Percentiles rank a stretch among this genome's conserved stretches.
These are phyloP conservation scores for Globisporangium recalcitrans DNA, from an alignment of 352 stramenopile genomes.

Conservation along the genomic window DNA sequence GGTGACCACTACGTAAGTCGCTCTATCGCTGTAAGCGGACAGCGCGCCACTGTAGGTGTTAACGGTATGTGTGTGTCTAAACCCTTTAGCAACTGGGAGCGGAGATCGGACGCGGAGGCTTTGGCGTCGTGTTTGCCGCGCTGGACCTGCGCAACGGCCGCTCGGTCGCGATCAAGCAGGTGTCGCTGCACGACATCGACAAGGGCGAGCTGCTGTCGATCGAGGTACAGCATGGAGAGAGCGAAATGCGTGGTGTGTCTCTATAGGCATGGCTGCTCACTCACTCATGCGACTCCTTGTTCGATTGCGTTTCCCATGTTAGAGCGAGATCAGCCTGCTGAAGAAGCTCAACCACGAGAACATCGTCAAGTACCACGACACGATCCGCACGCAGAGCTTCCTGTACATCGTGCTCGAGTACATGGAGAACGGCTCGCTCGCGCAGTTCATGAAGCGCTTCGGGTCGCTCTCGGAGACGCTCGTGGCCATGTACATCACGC, in stretches of 20 bases:
- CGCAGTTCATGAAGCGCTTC: conserved; percentile 92
- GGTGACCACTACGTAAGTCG: conserved; percentile 67
- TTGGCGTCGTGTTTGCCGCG: conserved; percentile 87
- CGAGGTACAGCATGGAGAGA: conserved; percentile 30
- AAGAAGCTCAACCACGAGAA: conserved; percentile 93
- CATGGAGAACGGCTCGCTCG: conserved; percentile 93
- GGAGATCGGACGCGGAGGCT: conserved; percentile 90
- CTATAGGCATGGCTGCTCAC: background rate
- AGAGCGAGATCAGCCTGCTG: conserved; percentile 90
- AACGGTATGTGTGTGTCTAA: background rate
- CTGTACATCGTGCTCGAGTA: conserved; percentile 90
- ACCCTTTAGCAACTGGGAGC: conserved; percentile 77
- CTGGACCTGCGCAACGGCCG: conserved; percentile 78
- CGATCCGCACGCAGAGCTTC: conserved; percentile 81
- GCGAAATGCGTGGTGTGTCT: background rate
- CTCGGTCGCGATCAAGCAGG: conserved; percentile 85
- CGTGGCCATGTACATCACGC: conserved; percentile 90
- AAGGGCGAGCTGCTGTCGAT: conserved; percentile 81
- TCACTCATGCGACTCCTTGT: background rate
- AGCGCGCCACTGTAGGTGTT: background rate
- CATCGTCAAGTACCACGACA: conserved; percentile 95
- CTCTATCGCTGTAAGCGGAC: background rate
- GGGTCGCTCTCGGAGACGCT: conserved; percentile 88
- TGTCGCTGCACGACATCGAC: conserved; percentile 79
- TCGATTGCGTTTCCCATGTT: background rate